Conservation (phyloP, 495 filamentous ascomycete species). For the Lasiosphaeria ovina region DNA sequence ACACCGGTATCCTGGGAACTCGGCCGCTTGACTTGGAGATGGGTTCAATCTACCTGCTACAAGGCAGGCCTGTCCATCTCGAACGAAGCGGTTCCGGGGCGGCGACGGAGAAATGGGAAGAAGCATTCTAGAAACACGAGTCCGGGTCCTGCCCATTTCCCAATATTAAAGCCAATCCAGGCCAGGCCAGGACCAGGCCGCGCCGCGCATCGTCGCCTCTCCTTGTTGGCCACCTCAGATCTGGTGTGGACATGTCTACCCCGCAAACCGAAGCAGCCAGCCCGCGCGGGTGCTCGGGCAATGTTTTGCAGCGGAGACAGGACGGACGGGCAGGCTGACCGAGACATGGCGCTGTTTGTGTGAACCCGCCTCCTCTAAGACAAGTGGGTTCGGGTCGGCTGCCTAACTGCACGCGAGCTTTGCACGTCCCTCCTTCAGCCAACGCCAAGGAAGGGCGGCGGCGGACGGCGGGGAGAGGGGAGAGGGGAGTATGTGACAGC, state of each 20-base stretch:
- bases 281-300: slow-evolving; percentile 8
- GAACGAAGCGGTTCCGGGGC: slow-evolving; percentile 11
- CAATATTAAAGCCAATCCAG: slow-evolving; percentile 17
- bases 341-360: slow-evolving; percentile 16
- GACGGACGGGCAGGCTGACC: slow-evolving; percentile 8
- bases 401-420: slow-evolving; percentile 1
- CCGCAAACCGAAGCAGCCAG: slow-evolving; percentile 4
- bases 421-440: slow-evolving; percentile 4
- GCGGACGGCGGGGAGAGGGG: too few relatives aligned
- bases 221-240: not conserved
- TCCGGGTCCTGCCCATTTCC: slow-evolving; percentile 13
- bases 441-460: not conserved
- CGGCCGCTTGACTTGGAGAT: slow-evolving; percentile 13
- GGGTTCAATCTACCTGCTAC: slow-evolving; percentile 33
- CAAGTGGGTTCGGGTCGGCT: not conserved
- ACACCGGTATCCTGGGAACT: slow-evolving; percentile 17
- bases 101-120: slow-evolving; percentile 17
- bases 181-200: not conserved
- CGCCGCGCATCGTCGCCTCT: not conserved
- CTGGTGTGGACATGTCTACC: not conserved
- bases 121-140: slow-evolving; percentile 31
- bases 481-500: too few relatives aligned
- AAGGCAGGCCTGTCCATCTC: slow-evolving; percentile 16
- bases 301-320: slow-evolving; percentile 17
- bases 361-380: not conserved